phyloP scores from a whole-genome alignment of 2,329 filamentous ascomycete genomes.

The Knufia fluminis region DNA sequence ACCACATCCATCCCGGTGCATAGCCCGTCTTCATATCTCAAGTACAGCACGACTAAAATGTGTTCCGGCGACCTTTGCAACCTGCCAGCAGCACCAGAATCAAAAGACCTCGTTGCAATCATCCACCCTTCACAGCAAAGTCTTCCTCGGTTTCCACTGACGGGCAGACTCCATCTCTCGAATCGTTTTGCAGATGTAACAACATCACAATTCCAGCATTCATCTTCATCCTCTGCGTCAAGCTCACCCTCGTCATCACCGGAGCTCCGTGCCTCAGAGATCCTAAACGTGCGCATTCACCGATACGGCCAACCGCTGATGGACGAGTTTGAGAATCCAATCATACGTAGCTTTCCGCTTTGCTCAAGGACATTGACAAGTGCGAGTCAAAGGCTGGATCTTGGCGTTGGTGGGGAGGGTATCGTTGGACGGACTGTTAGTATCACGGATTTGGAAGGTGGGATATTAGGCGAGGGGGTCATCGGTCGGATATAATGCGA shows the following conservation, averaged over 20 bases:
- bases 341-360: conserved; percentile 19
- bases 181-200: conserved; percentile 4
- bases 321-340: conserved; percentile 11
- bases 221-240: not conserved
- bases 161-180: conserved; percentile 4
- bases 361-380: not conserved
- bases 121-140: conserved; percentile 16
- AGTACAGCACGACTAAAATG: too few species aligned
- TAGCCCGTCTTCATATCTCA: too few species aligned
- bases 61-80: conserved; percentile 15
- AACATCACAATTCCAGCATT: conserved; percentile 2
- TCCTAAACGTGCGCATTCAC: conserved; percentile 9
- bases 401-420: conserved; percentile 21
- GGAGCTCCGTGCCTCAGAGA: not conserved
- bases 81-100: conserved; percentile 19
- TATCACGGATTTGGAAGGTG: conserved; percentile 12
- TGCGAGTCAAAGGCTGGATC: conserved; percentile 12
- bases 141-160: not conserved
- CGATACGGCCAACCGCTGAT: conserved; percentile 8
- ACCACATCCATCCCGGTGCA: too few species aligned
- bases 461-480: conserved; percentile 18
- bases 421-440: conserved; percentile 20
- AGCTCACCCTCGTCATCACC: not conserved
- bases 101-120: conserved; percentile 19
- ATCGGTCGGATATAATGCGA: too few species aligned